Base-by-base conservation (phyloP, 257 asterid species). In the Jacaranda copaia region DNA sequence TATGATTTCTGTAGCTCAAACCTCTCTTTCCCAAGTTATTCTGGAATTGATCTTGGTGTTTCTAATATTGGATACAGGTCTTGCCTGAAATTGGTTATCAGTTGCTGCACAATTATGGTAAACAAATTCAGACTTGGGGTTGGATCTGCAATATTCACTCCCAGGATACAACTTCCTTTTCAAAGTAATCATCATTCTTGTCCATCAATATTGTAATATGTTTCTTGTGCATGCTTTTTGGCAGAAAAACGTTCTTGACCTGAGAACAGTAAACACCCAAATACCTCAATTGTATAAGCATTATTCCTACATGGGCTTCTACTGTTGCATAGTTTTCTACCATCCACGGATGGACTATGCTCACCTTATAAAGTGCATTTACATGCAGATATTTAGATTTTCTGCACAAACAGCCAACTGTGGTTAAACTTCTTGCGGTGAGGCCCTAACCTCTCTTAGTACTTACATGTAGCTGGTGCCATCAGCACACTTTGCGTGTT, bases 11-110 rank as follows among this genome's bases (percentile, higher is more conserved):
- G 55, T 46, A 63, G 69, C 62, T 57, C 55, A 61, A 75, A 70
- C 68, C 53, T 53, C 48, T 79, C 48, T 51, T 8, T 66, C 72
- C 55, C 48, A 40, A 39, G 66, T 80, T 83, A 75, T 14, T 43
- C 6, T 59, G 43, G 49, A 39, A 64, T 72, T 75, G 68, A 46
- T 71, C 74, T 68, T 81, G 68, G 79, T 77, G 63, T 75, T 71
- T 81, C 68, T 68, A 25, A 75, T 55, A 73, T 53, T 62, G 57
- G 60, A 52, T 76, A 18, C 82, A 95, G 99, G 91, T 88, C 72
- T 83, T 95, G 78, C 99, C 97, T 70, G 99, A 95, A 87, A 85
- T 89, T 79, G 98, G 97, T 56, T 84, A 87, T 81, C 99, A 93
- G 84, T 89, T 95, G 70, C 85, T 95, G 82, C 93, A 91, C 72